phyloP scores from a whole-genome alignment of 108 stramenopile species.

The Chaetoceros muelleri region DNA sequence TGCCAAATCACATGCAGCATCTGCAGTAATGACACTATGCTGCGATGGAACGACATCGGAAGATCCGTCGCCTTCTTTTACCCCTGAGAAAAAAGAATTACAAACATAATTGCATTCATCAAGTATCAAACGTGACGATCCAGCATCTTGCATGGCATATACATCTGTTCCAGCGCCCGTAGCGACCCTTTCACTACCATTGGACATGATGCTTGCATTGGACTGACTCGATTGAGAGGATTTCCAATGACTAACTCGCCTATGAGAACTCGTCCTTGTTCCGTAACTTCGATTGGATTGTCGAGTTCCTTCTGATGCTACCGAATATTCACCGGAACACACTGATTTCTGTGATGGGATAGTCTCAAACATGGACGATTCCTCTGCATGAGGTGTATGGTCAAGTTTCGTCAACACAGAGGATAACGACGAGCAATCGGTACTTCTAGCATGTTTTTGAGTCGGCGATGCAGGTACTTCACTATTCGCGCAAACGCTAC shows the following conservation, averaged over 20 bases:
- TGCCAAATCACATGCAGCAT: constrained; percentile 37
- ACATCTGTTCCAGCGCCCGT: constrained; percentile 12
- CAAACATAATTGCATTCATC: constrained; percentile 69
- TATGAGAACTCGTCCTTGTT: no score
- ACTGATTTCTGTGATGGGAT: no score
- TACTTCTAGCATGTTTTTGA: no score
- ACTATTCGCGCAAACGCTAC: no score
- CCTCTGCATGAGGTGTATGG: no score
- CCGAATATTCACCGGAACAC: no score
- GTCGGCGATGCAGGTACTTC: no score
- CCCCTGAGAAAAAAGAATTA: constrained; percentile 27
- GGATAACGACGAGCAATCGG: no score
- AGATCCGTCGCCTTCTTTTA: neutral
- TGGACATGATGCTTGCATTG: neutral
- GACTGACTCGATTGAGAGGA: neutral
- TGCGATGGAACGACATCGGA: constrained; percentile 3
- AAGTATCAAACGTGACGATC: constrained; percentile 50
- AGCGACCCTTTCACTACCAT: neutral
- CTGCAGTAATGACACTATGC: constrained; percentile 14
- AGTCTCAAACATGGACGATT: no score
- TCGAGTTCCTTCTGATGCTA: no score
- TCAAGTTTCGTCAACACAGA: no score
- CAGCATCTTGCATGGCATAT: constrained; percentile 46
- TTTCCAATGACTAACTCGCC: neutral
- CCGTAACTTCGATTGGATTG: no score